Base-by-base conservation (phyloP, 2,329 filamentous ascomycete species). In the Clonostachys rosea region DNA sequence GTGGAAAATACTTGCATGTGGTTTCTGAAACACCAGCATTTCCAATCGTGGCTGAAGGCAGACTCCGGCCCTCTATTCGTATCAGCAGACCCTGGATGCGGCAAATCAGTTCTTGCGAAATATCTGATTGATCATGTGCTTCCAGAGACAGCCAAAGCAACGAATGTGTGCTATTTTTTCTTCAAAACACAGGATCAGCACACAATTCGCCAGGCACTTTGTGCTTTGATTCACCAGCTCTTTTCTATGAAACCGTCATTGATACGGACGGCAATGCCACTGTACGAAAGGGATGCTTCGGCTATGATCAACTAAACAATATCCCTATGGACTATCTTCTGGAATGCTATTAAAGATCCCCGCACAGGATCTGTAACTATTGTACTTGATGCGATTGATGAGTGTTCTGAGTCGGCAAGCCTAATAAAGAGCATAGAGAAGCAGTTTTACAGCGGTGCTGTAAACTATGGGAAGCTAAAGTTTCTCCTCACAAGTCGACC, bases 141-240 rank as follows among this genome's bases (percentile, higher is more conserved):
- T 1, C 54, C 52, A 24, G 13, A n/a, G 5, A 41, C 49, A 4
- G 6, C 20, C 5, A 24, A 6, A 8, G 2, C 5, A 24, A 41
- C 52, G 47, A 59, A 56, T 1, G 56, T 67, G 3, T 70, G 66
- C 51, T 73, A 72, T 54, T 73, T 70, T 48, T 73, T 73, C 47
- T 73, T 73, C 54, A 70, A 70, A 48, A 63, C 67, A 36, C 50
- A 62, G 46, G 57, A 63, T 36, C 67, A 71, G 42, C 60, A 67
- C 34, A 68, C 52, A 2, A 46, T 59, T 18, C 39, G 49, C 0
- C 61, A 65, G 50, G 66, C 65, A 1, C 55, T 71, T n/a, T 70
- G 66, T 42, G 66, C 67, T 2, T 6, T 72, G 9, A 54, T 73
- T 5, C 67, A 71, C 44, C 66, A 71, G 44, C 54, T 72, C 1